These are phyloP conservation scores for Aspergillus candidus DNA, from an alignment of 2,329 filamentous ascomycete species.

Conservation along the genomic window DNA sequence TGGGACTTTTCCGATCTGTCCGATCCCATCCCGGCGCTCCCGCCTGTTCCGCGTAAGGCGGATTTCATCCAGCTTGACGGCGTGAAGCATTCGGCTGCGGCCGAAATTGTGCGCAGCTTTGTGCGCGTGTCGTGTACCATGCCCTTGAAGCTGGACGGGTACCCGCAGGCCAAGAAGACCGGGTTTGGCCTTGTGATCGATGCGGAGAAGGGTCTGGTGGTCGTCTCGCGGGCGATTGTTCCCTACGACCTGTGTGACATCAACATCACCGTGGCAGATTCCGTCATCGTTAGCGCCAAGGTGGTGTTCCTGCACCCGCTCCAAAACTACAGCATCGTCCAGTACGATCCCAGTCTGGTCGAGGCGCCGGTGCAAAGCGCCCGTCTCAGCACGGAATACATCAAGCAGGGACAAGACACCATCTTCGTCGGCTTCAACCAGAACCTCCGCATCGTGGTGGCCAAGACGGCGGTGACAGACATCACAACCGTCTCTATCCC, in stretches of 20 bases:
- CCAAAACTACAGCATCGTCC: constrained; percentile 92
- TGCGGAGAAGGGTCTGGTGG: constrained; percentile 87
- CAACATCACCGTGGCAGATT: constrained; percentile 91
- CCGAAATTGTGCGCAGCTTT: constrained; percentile 88
- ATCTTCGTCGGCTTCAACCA: constrained; percentile 99
- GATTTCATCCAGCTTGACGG: constrained; percentile 90
- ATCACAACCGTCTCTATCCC: constrained; percentile 96
- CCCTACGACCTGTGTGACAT: constrained; percentile 97
- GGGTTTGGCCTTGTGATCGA: constrained; percentile 97
- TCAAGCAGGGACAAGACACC: constrained; percentile 88
- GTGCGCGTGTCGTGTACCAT: constrained; percentile 88
- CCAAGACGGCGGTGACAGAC: constrained; percentile 90
- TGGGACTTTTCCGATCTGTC: constrained; percentile 92
- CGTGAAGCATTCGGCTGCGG: constrained; percentile 80
- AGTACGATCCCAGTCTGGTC: constrained; percentile 91
- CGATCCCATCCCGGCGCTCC: constrained; percentile 68
- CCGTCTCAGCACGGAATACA: constrained; percentile 69
- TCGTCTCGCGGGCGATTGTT: constrained; percentile 89
- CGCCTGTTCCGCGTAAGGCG: constrained; percentile 68
- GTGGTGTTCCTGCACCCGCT: constrained; percentile 93
- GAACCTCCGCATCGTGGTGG: constrained; percentile 86
- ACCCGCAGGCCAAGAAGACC: constrained; percentile 87
- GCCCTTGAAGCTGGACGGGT: constrained; percentile 96
- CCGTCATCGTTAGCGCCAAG: constrained; percentile 88
- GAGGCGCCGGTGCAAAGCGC: constrained; percentile 89